Conservation (phyloP, 2,329 filamentous ascomycete species). For the Fusarium sp. region DNA sequence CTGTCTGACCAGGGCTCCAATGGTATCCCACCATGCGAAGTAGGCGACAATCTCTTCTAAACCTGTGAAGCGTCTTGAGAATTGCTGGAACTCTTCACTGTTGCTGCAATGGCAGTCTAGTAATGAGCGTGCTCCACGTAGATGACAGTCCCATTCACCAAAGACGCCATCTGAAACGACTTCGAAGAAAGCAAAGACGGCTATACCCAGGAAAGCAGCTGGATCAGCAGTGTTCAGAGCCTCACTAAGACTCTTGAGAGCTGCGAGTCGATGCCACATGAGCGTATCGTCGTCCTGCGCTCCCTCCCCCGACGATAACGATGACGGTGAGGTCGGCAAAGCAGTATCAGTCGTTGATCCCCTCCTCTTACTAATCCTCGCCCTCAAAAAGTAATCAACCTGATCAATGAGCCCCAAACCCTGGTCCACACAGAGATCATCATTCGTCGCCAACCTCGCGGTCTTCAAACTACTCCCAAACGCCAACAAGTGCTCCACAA, state of each 20-base stretch:
- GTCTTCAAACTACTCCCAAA: slow-evolving; percentile 41
- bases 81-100: slow-evolving; percentile 45
- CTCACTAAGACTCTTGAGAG: slow-evolving; percentile 49
- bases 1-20: slow-evolving; percentile 40
- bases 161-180: slow-evolving; percentile 54
- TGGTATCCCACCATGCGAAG: slow-evolving; percentile 53
- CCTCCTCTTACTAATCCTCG: slow-evolving; percentile 31
- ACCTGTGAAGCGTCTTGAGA: slow-evolving; percentile 47
- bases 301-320: background rate
- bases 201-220: slow-evolving; percentile 54
- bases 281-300: background rate
- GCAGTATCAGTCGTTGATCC: background rate
- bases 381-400: slow-evolving; percentile 40
- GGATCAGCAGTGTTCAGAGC: slow-evolving; percentile 52
- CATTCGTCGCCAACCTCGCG: background rate
- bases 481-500: slow-evolving; percentile 27
- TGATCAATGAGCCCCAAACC: slow-evolving; percentile 38
- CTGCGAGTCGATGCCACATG: slow-evolving; percentile 44
- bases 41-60: slow-evolving; percentile 50
- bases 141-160: slow-evolving; percentile 50
- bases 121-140: slow-evolving; percentile 51
- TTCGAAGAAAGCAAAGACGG: slow-evolving; percentile 55
- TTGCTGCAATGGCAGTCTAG: slow-evolving; percentile 52
- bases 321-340: background rate
- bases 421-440: slow-evolving; percentile 6